phyloP scores from a whole-genome alignment of 768 basidiomycete genomes.

The Lactifluus echinatus region DNA sequence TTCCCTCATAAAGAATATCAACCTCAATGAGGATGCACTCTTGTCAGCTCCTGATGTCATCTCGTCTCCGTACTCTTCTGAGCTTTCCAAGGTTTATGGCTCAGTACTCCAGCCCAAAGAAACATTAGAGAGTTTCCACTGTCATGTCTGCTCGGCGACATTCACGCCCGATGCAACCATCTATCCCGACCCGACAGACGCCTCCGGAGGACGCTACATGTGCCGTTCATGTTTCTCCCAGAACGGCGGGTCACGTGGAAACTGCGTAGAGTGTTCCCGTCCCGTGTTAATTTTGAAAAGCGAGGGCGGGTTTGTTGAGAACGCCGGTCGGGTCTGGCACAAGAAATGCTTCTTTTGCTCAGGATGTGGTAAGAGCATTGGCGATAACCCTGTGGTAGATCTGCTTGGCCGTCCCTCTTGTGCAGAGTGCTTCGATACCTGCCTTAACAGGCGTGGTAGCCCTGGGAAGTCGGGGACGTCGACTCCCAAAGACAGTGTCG shows the following conservation, averaged over 20 bases:
- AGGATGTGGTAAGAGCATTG: conserved; percentile 64
- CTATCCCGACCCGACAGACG: conserved; percentile 58
- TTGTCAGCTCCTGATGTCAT: conserved; percentile 44
- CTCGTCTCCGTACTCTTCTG: conserved; percentile 48
- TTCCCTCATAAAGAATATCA: conserved; percentile 44
- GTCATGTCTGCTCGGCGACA: conserved; percentile 49
- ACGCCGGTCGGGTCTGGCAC: conserved; percentile 67
- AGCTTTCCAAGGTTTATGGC: conserved; percentile 75
- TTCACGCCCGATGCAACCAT: conserved; percentile 83
- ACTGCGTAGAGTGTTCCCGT: conserved; percentile 56
- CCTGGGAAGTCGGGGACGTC: conserved; percentile 30
- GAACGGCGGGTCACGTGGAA: conserved; percentile 72
- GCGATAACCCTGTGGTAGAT: conserved; percentile 72
- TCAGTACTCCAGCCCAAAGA: conserved; percentile 76
- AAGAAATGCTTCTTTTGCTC: conserved; percentile 72
- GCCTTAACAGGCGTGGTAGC: conserved; percentile 40
- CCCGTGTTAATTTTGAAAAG: conserved; percentile 67
- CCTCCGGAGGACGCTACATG: conserved; percentile 41
- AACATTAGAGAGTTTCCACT: conserved; percentile 59
- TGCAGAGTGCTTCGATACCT: conserved; percentile 70
- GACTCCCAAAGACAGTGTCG: conserved; percentile 25
- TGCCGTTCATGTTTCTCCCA: conserved; percentile 64
- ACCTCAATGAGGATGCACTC: conserved; percentile 26
- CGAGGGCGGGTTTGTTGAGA: conserved; percentile 73
- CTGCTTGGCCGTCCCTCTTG: conserved; percentile 76